Base-by-base conservation (phyloP, 2,329 filamentous ascomycete species). In the Fusarium sp. region DNA sequence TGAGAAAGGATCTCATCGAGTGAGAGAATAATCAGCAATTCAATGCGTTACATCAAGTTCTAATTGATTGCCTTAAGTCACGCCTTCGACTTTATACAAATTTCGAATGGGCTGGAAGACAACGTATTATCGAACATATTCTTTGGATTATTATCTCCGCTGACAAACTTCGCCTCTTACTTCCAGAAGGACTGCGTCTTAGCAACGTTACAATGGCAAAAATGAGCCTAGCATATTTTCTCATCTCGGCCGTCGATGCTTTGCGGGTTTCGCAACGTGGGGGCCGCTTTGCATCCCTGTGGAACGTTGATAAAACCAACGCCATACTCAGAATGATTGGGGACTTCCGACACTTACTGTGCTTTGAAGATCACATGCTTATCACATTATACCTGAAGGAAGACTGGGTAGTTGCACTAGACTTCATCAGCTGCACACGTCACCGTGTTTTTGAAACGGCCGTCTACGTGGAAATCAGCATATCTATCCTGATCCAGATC, bases 171-270 rank as follows among this genome's bases (percentile, higher is more conserved):
- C 6, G 6, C 18, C 7, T 43, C 4, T 43, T 9, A 9, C 1
- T 0, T 18, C n/a, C n/a, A 4, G 23, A 1, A 0, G n/a, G 15
- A 3, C 15, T 4, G 0, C n/a, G 18, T 5, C 3, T 43, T 4
- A 43, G 42, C 2, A 18, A 6, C 3, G 1, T 18, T 18, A 43
- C n/a, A 7, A 4, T 23, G n/a, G 42, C 18, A 4, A 43, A 43
- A 3, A 6, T 15, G 5, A 23, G 15, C 9, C 11, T 43, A 7
- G 15, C 42, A 4, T 11, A 3, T 15, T 2, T 3, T 43, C 42
- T 43, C 1, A 43, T 43, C 42, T 16, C 3, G 3, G 13, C n/a
- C 9, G 3, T 43, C 3, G 1, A 42, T 16, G 6, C 5, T 42
- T 23, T 42, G 21, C 21, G 12, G 12, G 5, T 5, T 6, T 40